phyloP scores from a whole-genome alignment of 192 early-diverging fungal species.

The Thamnidium elegans region DNA sequence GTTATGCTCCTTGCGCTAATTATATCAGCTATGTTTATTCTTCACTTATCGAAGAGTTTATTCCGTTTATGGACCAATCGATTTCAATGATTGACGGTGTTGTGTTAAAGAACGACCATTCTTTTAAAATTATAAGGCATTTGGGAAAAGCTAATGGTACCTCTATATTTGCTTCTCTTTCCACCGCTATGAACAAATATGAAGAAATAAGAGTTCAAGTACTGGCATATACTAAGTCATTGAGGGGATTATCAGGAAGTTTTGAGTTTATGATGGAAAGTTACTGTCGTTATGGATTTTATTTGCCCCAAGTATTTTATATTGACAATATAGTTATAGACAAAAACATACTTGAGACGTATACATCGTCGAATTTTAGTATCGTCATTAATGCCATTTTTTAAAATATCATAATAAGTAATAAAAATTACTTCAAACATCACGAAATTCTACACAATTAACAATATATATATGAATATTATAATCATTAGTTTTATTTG shows the following conservation, averaged over 20 bases:
- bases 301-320: too few species aligned
- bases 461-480: too few species aligned
- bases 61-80: not conserved
- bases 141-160: not conserved
- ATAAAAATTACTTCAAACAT: too few species aligned
- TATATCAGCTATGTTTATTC: constrained; percentile 4
- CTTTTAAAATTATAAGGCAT: not conserved
- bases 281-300: too few species aligned
- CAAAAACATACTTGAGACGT: too few species aligned
- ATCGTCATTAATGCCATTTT: too few species aligned
- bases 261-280: too few species aligned
- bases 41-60: not conserved
- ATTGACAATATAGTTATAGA: too few species aligned
- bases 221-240: not conserved
- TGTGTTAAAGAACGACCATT: not conserved
- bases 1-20: not conserved
- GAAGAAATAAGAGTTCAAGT: not conserved
- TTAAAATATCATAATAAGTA: too few species aligned
- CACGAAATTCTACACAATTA: too few species aligned
- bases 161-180: not conserved
- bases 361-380: too few species aligned
- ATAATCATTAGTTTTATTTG: too few species aligned
- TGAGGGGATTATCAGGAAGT: not conserved
- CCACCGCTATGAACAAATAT: not conserved
- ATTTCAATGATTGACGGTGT: not conserved